Evolutionary conservation across 768 basidiomycete species (phyloP).

Genomic region (Termitomyces sp.): DNA sequence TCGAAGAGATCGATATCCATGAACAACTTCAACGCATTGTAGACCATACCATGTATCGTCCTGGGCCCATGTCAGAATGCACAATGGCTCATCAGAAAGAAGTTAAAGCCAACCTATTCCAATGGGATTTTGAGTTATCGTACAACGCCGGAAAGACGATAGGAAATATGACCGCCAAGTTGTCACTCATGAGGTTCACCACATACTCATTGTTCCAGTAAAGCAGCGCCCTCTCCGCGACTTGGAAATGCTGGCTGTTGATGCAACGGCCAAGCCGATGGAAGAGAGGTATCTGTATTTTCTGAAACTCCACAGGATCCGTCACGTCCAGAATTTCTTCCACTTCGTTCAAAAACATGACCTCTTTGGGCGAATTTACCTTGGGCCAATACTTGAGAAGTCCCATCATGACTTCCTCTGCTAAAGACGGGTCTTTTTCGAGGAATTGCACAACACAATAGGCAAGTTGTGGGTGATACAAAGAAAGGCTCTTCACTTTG

Average conservation of each 20-base stretch:
- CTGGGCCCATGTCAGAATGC: slow-evolving; percentile 33
- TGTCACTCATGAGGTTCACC: slow-evolving; percentile 98
- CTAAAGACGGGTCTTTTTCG: slow-evolving; percentile 89
- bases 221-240: slow-evolving; percentile 91
- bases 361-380: slow-evolving; percentile 98
- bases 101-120: slow-evolving; percentile 81
- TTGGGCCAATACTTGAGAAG: slow-evolving; percentile 99
- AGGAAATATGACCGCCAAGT: slow-evolving; percentile 80
- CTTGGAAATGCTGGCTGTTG: slow-evolving; percentile 99
- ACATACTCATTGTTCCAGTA: slow-evolving; percentile 99
- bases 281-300: slow-evolving; percentile 91
- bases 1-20: slow-evolving; percentile 99
- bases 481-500: slow-evolving; percentile 95
- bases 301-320: slow-evolving; percentile 92
- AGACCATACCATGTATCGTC: slow-evolving; percentile 99
- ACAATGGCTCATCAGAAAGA: slow-evolving; percentile 1
- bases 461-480: slow-evolving; percentile 98
- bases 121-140: slow-evolving; percentile 93
- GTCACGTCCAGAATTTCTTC: slow-evolving; percentile 99
- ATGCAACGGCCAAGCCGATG: slow-evolving; percentile 94
- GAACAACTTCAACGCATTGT: slow-evolving; percentile 95
- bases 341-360: slow-evolving; percentile 99
- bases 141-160: slow-evolving; percentile 97
- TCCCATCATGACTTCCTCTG: slow-evolving; percentile 94
- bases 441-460: slow-evolving; percentile 99